A percentile compares a stretch with the other conserved stretches of the same genome.
phyloP scores from a whole-genome alignment of 257 asterid genomes.

The Fraxinus americana region DNA sequence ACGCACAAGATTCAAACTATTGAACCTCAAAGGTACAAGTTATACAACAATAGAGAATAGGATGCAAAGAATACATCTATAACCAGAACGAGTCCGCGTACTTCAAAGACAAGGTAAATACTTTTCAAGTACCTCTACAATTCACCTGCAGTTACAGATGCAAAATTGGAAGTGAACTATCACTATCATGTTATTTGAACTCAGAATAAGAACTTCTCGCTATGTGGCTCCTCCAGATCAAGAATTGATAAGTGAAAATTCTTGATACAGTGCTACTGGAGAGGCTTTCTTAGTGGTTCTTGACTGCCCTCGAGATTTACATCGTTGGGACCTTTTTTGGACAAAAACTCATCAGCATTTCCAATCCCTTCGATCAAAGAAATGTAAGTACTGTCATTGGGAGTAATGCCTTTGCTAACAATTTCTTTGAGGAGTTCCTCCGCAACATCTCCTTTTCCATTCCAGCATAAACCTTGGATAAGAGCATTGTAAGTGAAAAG shows the following conservation, averaged over 20 bases:
- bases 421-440: conserved; percentile 63
- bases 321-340: conserved; percentile 25
- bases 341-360: conserved; percentile 27
- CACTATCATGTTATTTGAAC: background rate
- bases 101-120: background rate
- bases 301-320: conserved; percentile 3
- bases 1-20: background rate
- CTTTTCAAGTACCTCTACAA: background rate
- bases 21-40: background rate
- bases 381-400: conserved; percentile 53
- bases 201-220: background rate
- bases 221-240: conserved; percentile 14
- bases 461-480: conserved; percentile 48
- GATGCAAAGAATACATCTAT: background rate
- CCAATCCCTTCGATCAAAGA: conserved; percentile 47
- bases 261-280: background rate
- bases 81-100: background rate
- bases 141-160: background rate
- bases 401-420: conserved; percentile 54
- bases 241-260: conserved; percentile 6
- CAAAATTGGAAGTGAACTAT: background rate
- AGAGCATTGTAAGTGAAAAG: conserved; percentile 53
- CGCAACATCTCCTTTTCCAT: conserved; percentile 37
- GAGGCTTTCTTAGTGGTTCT: background rate
- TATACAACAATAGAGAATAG: background rate